Conservation (phyloP, 208 protist genomes). For the Kentomonas sorsogonicus region DNA sequence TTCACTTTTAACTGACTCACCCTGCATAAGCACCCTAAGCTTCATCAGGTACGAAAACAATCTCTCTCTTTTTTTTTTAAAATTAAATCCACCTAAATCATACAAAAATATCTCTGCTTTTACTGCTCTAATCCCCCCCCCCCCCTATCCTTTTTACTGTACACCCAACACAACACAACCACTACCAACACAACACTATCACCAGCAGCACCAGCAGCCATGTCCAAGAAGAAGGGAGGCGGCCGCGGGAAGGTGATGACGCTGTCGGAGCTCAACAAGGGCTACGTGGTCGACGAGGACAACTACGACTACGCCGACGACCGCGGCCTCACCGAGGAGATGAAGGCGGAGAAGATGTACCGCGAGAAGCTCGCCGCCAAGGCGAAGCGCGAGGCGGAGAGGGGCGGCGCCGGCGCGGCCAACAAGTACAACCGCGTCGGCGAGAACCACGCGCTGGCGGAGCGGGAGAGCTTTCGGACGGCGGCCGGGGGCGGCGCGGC, state of each 20-base stretch:
- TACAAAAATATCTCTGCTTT: neutral
- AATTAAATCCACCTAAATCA: neutral
- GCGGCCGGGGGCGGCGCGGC: conserved; percentile 16
- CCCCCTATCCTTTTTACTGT: too few species aligned
- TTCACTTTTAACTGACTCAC: neutral
- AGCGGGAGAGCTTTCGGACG: conserved; percentile 64
- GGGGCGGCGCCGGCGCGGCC: conserved; percentile 50
- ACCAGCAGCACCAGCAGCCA: too few species aligned
- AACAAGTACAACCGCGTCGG: conserved; percentile 67
- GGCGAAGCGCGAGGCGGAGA: conserved; percentile 43
- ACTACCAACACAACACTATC: too few species aligned
- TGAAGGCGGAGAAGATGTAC: conserved; percentile 39
- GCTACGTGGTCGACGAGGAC: conserved; percentile 66
- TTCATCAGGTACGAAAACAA: too few species aligned
- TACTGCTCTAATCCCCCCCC: neutral
- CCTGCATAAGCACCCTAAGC: neutral
- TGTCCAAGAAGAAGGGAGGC: conserved; percentile 67
- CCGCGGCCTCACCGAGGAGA: conserved; percentile 50
- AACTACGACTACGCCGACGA: conserved; percentile 75
- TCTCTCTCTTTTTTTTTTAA: too few species aligned
- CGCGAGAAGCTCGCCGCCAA: conserved; percentile 51
- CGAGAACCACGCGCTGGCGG: conserved; percentile 50
- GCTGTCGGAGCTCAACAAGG: conserved; percentile 74
- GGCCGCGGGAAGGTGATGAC: conserved; percentile 77
- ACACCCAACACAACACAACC: conserved; percentile 4